These are phyloP conservation scores for Papiliotrema fonsecae DNA, from an alignment of 1,284 basidiomycete species.

Conservation along the genomic window DNA sequence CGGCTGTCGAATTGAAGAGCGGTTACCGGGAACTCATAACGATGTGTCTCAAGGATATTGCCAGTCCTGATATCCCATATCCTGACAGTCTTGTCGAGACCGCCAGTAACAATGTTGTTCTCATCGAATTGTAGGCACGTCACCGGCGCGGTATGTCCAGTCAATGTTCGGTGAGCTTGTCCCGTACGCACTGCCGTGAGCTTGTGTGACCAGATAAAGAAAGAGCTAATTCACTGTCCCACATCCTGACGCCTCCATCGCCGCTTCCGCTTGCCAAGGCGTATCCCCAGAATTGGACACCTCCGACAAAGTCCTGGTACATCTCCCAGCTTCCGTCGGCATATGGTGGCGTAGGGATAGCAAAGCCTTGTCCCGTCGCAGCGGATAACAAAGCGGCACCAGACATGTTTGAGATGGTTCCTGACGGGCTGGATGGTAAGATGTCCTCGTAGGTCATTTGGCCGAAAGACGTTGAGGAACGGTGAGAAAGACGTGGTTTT, in stretches of 20 bases:
- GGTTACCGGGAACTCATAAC: constrained; percentile 87
- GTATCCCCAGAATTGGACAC: constrained; percentile 98
- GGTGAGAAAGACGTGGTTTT: constrained; percentile 31
- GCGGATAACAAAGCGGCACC: constrained; percentile 47
- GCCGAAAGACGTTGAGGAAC: constrained; percentile 42
- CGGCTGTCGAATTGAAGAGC: constrained; percentile 90
- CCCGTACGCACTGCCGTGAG: constrained; percentile 80
- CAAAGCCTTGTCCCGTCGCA: constrained; percentile 61
- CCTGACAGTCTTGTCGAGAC: constrained; percentile 87
- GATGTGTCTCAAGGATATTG: constrained; percentile 77
- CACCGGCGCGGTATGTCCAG: constrained; percentile 90
- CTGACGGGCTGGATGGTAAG: constrained; percentile 35
- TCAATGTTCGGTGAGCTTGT: constrained; percentile 86
- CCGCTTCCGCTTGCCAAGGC: constrained; percentile 94
- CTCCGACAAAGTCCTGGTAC: constrained; percentile 96
- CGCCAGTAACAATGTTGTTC: constrained; percentile 83
- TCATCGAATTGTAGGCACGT: constrained; percentile 98
- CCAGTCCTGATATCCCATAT: constrained; percentile 97
- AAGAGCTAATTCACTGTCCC: constrained; percentile 77
- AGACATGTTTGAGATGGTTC: constrained; percentile 30
- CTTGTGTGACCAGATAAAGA: neutral
- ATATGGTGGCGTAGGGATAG: constrained; percentile 77
- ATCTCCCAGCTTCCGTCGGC: constrained; percentile 87
- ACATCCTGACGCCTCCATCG: constrained; percentile 96
- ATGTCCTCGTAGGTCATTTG: constrained; percentile 51